Evolutionary conservation across 495 filamentous ascomycete species (phyloP), one percentile per base, ranked within the genome.

Genomic region (Diplogelasinospora grovesii): DNA sequence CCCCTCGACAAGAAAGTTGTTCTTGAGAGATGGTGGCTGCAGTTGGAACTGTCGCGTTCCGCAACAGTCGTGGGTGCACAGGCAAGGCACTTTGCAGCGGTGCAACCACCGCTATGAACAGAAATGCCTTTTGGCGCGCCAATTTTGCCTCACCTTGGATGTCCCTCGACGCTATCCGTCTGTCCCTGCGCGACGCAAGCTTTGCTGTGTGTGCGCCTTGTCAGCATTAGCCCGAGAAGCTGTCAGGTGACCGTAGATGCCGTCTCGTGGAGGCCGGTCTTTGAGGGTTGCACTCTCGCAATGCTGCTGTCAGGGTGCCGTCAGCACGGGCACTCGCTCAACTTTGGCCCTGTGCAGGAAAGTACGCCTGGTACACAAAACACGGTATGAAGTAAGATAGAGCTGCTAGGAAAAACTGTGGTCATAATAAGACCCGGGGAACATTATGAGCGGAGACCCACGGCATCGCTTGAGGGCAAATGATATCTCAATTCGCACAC

Each of bases 31-130:
- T 46, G 44, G 27, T 38, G 45, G 49, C 43, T 48, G 49, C 44
- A 33, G 49, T 44, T 30, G 43, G 48, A 36, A 41, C 35, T 48
- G 48, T 51, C 41, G 41, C 48, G 28, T 45, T 39, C 48, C 48
- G n/a, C n/a, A n/a, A n/a, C n/a, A n/a, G n/a, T n/a, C n/a, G n/a
- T n/a, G 39, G 41, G 35, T 43, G 50, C 50, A 53, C 50, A 46
- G 36, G 36, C 50, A 43, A 47, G 42, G 47, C 50, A 43, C 43
- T 46, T 44, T 43, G 42, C 43, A 43, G 34, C 43, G 39, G 50
- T 50, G 50, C 42, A 53, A 46, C 46, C 39, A 24, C 29, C 36
- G 41, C 36, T 34, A 22, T 44, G 42, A 49, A 41, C 34, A 25
- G 40, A 39, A 45, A 45, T 38, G 37, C 34, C 41, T 42, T 40